Evolutionary conservation across 75 land plant genomes (phyloP).

Genomic region (Adiantum capillusveneris): DNA sequence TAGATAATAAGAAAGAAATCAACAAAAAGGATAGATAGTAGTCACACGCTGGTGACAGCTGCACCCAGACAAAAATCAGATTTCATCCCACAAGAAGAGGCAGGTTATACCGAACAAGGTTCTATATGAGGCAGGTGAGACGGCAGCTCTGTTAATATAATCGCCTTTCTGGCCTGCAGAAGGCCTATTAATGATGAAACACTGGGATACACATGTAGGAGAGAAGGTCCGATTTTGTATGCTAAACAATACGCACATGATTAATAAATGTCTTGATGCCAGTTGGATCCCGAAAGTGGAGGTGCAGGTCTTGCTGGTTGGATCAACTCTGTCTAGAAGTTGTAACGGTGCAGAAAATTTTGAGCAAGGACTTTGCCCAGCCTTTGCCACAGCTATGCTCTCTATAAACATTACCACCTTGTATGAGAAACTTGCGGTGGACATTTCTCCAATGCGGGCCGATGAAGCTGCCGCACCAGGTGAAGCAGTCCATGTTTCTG

Average conservation of each 20-base stretch:
- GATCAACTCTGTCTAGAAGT: neutral
- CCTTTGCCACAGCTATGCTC: neutral
- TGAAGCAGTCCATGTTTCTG: neutral
- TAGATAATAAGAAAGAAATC: too few relatives aligned
- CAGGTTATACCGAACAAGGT: neutral
- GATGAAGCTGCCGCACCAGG: neutral
- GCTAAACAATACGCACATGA: neutral
- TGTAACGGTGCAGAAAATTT: neutral
- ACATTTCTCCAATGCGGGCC: neutral
- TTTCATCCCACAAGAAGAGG: slow-evolving; percentile 1
- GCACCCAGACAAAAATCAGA: neutral
- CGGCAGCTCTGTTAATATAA: neutral
- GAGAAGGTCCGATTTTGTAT: neutral
- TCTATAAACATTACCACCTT: neutral
- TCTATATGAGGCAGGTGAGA: slow-evolving; percentile 1
- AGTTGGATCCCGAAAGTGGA: neutral
- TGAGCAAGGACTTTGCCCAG: neutral
- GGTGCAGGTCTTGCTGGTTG: neutral
- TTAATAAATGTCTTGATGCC: neutral
- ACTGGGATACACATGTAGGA: neutral
- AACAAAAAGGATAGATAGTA: too few relatives aligned
- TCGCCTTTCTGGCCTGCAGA: slow-evolving; percentile 5
- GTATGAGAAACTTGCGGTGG: neutral
- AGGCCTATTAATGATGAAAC: neutral
- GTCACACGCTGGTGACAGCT: too few relatives aligned